Conservation (phyloP, 441 rosid genomes). For the Kokia cookei region DNA sequence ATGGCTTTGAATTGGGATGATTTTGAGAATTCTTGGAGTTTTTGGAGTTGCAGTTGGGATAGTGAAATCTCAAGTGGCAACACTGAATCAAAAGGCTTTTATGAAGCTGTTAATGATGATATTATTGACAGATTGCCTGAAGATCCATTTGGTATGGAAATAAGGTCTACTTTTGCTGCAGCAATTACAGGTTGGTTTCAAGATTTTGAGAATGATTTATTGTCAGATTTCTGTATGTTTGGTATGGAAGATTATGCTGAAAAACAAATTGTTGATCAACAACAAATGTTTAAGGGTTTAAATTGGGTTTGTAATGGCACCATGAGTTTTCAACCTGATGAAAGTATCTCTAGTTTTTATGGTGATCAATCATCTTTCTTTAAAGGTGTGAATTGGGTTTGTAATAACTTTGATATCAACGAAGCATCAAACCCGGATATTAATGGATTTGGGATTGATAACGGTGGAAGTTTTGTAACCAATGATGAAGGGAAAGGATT, state of each 20-base stretch:
- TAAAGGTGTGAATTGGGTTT: conserved; percentile 15
- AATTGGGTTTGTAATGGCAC: conserved; percentile 17
- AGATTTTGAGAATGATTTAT: conserved; percentile 17
- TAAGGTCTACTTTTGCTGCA: conserved; percentile 23
- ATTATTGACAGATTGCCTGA: conserved; percentile 22
- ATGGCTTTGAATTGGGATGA: conserved; percentile 12
- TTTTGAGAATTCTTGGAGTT: conserved; percentile 15
- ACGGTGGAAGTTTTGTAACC: neutral
- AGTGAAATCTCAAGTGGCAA: conserved; percentile 13
- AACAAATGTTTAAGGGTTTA: neutral
- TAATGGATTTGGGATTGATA: conserved; percentile 7
- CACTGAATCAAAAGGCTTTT: conserved; percentile 15
- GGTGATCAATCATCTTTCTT: neutral
- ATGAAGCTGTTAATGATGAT: conserved; percentile 12
- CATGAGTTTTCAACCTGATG: conserved; percentile 9
- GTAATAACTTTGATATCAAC: conserved; percentile 1
- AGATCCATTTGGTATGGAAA: conserved; percentile 40
- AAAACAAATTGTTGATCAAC: neutral
- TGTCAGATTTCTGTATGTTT: conserved; percentile 5
- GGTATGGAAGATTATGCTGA: conserved; percentile 12
- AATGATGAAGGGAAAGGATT: conserved; percentile 9
- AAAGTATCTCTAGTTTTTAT: neutral
- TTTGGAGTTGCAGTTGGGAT: conserved; percentile 18
- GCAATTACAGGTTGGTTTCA: conserved; percentile 24
- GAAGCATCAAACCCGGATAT: conserved; percentile 1